These are phyloP conservation scores for Boechera divaricarpa DNA, from an alignment of 345 rosid genomes.

Conservation along the genomic window DNA sequence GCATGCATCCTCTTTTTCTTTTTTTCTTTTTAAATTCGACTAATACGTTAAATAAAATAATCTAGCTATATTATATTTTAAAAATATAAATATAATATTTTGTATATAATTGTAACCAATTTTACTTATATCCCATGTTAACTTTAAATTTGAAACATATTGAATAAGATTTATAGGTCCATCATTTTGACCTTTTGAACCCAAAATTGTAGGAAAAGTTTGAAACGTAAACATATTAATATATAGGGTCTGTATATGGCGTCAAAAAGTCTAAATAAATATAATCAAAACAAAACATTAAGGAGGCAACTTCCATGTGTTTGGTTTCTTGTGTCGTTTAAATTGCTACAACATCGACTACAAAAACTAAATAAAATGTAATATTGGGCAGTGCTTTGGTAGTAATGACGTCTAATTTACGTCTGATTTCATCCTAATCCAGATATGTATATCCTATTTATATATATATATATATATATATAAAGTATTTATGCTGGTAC, in stretches of 20 bases:
- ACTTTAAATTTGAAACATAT: neutral
- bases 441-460: neutral
- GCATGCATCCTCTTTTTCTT: neutral
- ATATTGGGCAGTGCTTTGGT: neutral
- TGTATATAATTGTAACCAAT: too few species aligned
- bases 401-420: conserved; percentile 5
- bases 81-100: too few species aligned
- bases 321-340: conserved; percentile 21
- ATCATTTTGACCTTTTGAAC: conserved; percentile 6
- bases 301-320: conserved; percentile 21
- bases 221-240: neutral
- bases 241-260: neutral
- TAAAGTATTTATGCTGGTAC: neutral
- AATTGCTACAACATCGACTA: neutral
- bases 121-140: neutral
- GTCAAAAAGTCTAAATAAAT: conserved; percentile 1
- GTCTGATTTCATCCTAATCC: neutral
- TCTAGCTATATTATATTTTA: too few species aligned
- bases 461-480: neutral
- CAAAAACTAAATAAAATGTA: neutral
- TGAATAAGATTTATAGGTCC: conserved; percentile 5
- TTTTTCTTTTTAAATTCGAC: too few species aligned
- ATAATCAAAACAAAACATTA: conserved; percentile 7
- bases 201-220: conserved; percentile 13
- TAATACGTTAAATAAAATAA: too few species aligned